Evolutionary conservation across 176 grass and related monocot species (phyloP).

Genomic region (Coix lacrymajobi): DNA sequence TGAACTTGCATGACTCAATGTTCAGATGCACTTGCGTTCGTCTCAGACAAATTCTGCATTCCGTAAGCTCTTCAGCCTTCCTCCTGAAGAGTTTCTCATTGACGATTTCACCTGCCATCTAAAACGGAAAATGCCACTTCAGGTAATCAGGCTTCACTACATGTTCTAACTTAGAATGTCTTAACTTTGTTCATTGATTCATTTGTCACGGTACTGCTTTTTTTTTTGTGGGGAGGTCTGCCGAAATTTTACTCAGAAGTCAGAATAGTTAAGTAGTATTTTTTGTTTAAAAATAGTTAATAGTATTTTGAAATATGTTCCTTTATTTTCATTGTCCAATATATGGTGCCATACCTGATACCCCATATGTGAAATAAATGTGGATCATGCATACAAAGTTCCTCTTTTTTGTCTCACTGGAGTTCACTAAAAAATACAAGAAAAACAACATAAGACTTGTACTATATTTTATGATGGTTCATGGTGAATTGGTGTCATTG

Average conservation of each 20-base stretch:
- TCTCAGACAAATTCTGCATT: conserved; percentile 89
- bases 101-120: conserved; percentile 96
- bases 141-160: conserved; percentile 40
- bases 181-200: neutral
- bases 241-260: neutral
- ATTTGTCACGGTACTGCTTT: conserved; percentile 4
- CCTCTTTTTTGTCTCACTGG: neutral
- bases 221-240: no score
- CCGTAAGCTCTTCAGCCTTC: conserved; percentile 83
- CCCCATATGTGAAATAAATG: neutral
- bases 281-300: no score
- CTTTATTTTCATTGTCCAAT: neutral
- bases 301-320: neutral
- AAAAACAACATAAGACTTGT: neutral
- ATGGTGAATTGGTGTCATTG: neutral
- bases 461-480: neutral
- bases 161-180: neutral
- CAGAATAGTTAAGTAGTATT: no score
- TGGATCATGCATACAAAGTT: neutral
- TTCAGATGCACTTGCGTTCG: conserved; percentile 82
- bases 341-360: neutral
- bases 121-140: conserved; percentile 86
- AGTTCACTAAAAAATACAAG: neutral
- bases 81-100: conserved; percentile 92
- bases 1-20: conserved; percentile 28